Conservation (phyloP, 2,329 filamentous ascomycete genomes). For the Colletotrichum tabaci region DNA sequence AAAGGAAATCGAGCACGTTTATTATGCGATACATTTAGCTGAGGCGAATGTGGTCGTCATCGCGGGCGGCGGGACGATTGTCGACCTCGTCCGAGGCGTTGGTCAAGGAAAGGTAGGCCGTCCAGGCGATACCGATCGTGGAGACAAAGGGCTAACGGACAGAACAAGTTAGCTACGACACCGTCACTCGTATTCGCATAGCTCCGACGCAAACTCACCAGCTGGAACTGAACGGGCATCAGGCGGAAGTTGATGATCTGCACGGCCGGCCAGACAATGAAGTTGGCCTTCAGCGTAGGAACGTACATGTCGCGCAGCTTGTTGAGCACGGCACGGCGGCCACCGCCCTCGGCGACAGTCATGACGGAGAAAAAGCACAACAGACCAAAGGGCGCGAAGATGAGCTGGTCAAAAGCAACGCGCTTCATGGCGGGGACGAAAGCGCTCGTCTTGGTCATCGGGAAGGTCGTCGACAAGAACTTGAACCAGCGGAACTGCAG, state of each 20-base stretch:
- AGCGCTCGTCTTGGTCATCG: constrained; percentile 82
- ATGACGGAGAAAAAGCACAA: constrained; percentile 94
- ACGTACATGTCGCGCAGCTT: constrained; percentile 97
- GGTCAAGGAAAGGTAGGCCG: constrained; percentile 92
- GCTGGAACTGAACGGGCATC: constrained; percentile 95
- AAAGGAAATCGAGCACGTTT: background rate
- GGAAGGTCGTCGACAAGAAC: constrained; percentile 86
- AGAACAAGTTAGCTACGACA: constrained; percentile 24
- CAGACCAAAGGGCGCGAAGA: constrained; percentile 92
- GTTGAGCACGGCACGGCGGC: constrained; percentile 80
- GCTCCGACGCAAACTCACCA: constrained; percentile 75
- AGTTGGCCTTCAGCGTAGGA: constrained; percentile 96
- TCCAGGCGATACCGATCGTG: constrained; percentile 96
- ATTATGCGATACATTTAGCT: constrained; percentile 38
- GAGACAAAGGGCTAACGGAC: constrained; percentile 88
- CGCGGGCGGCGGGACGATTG: constrained; percentile 46
- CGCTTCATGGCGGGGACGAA: constrained; percentile 88
- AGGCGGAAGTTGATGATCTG: constrained; percentile 97
- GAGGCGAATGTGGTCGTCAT: constrained; percentile 54
- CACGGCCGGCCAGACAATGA: constrained; percentile 92
- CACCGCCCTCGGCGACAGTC: constrained; percentile 95
- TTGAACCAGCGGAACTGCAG: constrained; percentile 97
- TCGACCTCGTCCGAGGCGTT: constrained; percentile 85
- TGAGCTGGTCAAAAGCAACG: constrained; percentile 91
- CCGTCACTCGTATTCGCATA: background rate